A percentile compares a stretch with the other conserved stretches of the same genome.
These are phyloP conservation scores for Colletotrichum sp. DNA, from an alignment of 2,329 filamentous ascomycete species.

Conservation along the genomic window DNA sequence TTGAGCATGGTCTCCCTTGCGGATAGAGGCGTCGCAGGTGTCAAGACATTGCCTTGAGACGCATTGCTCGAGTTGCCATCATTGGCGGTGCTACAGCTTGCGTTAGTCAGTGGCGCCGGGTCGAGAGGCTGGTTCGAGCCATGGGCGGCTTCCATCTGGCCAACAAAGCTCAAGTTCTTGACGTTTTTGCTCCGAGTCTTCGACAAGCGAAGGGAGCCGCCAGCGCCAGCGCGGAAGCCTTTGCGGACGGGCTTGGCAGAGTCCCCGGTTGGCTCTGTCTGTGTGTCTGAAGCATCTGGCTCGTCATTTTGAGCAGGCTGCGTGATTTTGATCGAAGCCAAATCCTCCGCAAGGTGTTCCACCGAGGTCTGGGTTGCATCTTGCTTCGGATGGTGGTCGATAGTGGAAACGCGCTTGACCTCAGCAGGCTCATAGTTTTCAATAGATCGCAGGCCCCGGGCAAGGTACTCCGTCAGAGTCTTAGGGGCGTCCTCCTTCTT, in stretches of 20 bases:
- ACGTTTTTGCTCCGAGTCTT: slow-evolving; percentile 32
- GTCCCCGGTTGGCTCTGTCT: background rate
- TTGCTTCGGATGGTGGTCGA: background rate
- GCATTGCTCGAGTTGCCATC: background rate
- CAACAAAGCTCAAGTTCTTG: background rate
- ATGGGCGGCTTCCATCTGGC: too few species aligned
- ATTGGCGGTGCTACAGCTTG: background rate
- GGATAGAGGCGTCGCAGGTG: background rate
- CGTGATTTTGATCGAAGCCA: background rate
- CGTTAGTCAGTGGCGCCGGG: background rate
- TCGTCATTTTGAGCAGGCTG: background rate
- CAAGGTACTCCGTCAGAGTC: background rate
- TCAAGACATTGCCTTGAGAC: background rate
- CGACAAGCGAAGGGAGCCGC: slow-evolving; percentile 37
- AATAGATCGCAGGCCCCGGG: background rate
- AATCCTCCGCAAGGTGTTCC: background rate
- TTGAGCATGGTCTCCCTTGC: background rate
- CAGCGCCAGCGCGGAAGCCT: slow-evolving; percentile 30
- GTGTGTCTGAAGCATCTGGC: background rate
- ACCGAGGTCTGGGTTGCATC: background rate
- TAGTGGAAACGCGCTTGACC: background rate
- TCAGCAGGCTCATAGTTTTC: background rate
- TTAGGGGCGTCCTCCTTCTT: background rate
- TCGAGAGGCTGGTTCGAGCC: background rate
- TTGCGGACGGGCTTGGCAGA: background rate